Evolutionary conservation across 495 filamentous ascomycete species (phyloP), one percentile per base, ranked within the genome.

Genomic region (Astrocystis sublimbata): DNA sequence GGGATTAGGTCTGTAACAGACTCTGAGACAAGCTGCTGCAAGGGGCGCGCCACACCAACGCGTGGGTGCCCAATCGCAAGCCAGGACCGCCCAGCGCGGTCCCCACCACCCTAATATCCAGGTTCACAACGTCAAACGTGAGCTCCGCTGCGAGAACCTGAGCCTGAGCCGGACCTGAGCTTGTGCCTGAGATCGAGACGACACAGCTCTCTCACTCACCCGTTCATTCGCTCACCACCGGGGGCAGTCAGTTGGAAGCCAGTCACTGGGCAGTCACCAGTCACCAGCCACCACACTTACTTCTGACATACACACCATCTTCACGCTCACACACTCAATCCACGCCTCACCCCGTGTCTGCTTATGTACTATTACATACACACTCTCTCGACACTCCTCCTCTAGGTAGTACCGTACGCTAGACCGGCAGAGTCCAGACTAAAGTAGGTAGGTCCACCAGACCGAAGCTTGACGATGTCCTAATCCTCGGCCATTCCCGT

Each of bases 1-100:
- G 33, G 60, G 60, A 63, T 63, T 40, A 35, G 35, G 52, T 58
- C 61, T 49, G 61, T 63, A 51, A 63, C 61, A 58, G 17, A 58
- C 43, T 45, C 61, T 63, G 53, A 63, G 61, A 63, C 60, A 62
- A 23, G 50, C 42, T 53, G 61, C 61, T 63, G 61, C 61, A 63
- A 58, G 61, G 61, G 61, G 54, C 46, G 51, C 41, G 15, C 60
- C 51, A 53, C 59, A 55, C 47, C 28, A 13, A 45, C 24, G 8
- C 40, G 1, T 4, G 23, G 15, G 31, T 17, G 12, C 2, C 61
- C 61, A 63, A 63, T 63, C 19, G 21, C 6, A 23, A 31, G 6
- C 26, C 50, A 15, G 59, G 8, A 17, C 4, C 30, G 49, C 4
- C 52, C 52, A n/a, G 24, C 35, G 2, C 8, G 10, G 36, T n/a